Base-by-base conservation (phyloP, 2,329 filamentous ascomycete species). In the Cercospora nicotianae region DNA sequence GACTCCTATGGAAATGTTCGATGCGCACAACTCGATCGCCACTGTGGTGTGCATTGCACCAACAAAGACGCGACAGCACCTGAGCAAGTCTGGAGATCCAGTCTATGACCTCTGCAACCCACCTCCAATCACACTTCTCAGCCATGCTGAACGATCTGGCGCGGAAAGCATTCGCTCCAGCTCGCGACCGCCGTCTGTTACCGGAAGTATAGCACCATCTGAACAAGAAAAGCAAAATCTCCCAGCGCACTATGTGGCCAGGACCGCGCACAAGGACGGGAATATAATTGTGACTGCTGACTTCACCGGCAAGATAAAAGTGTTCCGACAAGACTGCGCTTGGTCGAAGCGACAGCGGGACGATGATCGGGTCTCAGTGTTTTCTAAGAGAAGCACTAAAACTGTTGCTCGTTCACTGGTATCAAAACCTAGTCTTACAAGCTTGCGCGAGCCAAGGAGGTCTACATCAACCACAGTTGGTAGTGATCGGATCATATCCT, bases 71-170 rank as follows among this genome's bases (percentile, higher is more conserved):
- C 87, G 92, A 66, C 90, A 91, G 75, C 83, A 95, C 2, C 85
- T 99, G 0, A 89, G 91, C 61, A 86, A 87, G 13, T 96, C 93
- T 0, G 91, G 92, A 65, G 94, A 99, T 77, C 94, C 95, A 1
- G 87, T 99, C n/a, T 99, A 93, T 78, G 94, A 97, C 74, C 85
- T 98, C 1, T 98, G 95, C 83, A 98, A 98, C 74, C 95, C 95
- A 5, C 95, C 94, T 0, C 93, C 94, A 0, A 89, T 98, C 16
- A 94, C 89, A 6, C 83, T 98, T 18, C 84, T 94, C 69, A 93
- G 90, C 72, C 86, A 89, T 28, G 88, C 90, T 20, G 92, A 95
- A 74, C 86, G 85, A 13, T 63, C 60, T 53, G 16, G 77, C 80
- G 69, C 71, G 28, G 70, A 74, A 16, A 72, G 72, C 39, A 64